phyloP scores from a whole-genome alignment of 192 early-diverging fungal genomes.

The Dimargaris xerosporica region DNA sequence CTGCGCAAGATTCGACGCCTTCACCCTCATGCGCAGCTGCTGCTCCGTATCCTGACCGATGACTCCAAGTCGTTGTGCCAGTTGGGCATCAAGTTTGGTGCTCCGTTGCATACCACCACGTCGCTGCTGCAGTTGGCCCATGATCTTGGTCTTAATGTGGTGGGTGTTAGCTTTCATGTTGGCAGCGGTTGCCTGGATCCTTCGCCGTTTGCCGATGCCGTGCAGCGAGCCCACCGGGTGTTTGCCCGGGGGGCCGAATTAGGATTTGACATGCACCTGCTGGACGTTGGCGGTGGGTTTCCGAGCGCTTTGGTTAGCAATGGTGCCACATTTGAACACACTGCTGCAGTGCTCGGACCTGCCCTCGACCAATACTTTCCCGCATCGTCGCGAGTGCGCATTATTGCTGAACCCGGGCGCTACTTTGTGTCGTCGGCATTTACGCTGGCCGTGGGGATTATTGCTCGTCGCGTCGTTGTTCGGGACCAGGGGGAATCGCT shows the following conservation, averaged over 20 bases:
- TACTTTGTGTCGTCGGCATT: slow-evolving; percentile 92
- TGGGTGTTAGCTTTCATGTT: slow-evolving; percentile 94
- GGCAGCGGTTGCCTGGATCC: slow-evolving; percentile 89
- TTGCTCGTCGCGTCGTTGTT: slow-evolving; percentile 71
- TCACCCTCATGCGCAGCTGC: slow-evolving; percentile 68
- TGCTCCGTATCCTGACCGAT: slow-evolving; percentile 91
- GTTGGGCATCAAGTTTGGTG: slow-evolving; percentile 95
- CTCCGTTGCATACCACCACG: slow-evolving; percentile 49
- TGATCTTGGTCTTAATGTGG: slow-evolving; percentile 67
- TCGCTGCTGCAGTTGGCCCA: slow-evolving; percentile 57
- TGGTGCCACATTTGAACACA: slow-evolving; percentile 71
- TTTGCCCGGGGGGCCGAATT: slow-evolving; percentile 72
- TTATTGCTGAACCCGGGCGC: slow-evolving; percentile 97
- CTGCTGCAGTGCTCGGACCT: slow-evolving; percentile 59
- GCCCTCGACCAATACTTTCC: slow-evolving; percentile 73
- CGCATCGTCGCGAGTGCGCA: slow-evolving; percentile 44
- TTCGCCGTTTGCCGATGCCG: slow-evolving; percentile 78
- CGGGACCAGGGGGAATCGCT: slow-evolving; percentile 18
- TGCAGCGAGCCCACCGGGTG: slow-evolving; percentile 62
- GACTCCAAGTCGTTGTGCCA: slow-evolving; percentile 85
- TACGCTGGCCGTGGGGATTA: slow-evolving; percentile 83
- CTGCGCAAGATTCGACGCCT: slow-evolving; percentile 77
- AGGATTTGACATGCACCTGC: slow-evolving; percentile 58
- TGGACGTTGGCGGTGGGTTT: slow-evolving; percentile 93
- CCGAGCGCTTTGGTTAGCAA: slow-evolving; percentile 58